These are phyloP conservation scores for Kandelia obovata DNA, from an alignment of 345 rosid genomes.

Conservation along the genomic window DNA sequence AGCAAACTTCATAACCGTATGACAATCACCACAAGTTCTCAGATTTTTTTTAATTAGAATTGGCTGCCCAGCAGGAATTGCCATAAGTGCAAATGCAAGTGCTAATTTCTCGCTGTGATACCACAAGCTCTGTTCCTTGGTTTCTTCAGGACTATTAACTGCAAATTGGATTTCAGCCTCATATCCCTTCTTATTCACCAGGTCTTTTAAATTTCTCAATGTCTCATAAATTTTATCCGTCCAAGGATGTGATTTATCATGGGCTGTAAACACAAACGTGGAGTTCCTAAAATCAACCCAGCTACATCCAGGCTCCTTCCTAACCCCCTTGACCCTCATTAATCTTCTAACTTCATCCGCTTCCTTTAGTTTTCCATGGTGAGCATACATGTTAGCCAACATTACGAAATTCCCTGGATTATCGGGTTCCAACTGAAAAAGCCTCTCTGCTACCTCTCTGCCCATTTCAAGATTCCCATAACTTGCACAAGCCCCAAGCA, in stretches of 20 bases:
- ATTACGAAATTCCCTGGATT: slow-evolving; percentile 35
- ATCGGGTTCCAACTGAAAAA: slow-evolving; percentile 36
- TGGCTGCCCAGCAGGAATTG: slow-evolving; percentile 33
- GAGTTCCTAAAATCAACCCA: slow-evolving; percentile 34
- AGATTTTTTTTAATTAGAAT: slow-evolving; percentile 42
- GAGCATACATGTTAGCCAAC: slow-evolving; percentile 35
- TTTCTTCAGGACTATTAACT: slow-evolving; percentile 20
- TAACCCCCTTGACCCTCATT: slow-evolving; percentile 36
- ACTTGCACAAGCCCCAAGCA: slow-evolving; percentile 41
- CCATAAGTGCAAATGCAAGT: slow-evolving; percentile 36
- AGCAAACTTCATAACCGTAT: slow-evolving; percentile 39
- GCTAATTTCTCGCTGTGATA: slow-evolving; percentile 46
- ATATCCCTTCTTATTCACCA: slow-evolving; percentile 35
- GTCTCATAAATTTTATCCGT: slow-evolving; percentile 31
- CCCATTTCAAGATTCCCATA: slow-evolving; percentile 38
- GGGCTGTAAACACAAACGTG: slow-evolving; percentile 32
- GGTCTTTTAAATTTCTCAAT: slow-evolving; percentile 30
- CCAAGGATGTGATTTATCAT: slow-evolving; percentile 35
- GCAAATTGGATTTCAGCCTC: slow-evolving; percentile 27
- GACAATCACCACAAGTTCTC: slow-evolving; percentile 41
- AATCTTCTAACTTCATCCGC: slow-evolving; percentile 43
- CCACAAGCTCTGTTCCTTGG: slow-evolving; percentile 39
- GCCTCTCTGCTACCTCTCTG: slow-evolving; percentile 35
- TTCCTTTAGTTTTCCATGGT: slow-evolving; percentile 30
- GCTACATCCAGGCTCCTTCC: slow-evolving; percentile 45